phyloP scores from a whole-genome alignment of 495 filamentous ascomycete genomes.

The Talaromyces liani region DNA sequence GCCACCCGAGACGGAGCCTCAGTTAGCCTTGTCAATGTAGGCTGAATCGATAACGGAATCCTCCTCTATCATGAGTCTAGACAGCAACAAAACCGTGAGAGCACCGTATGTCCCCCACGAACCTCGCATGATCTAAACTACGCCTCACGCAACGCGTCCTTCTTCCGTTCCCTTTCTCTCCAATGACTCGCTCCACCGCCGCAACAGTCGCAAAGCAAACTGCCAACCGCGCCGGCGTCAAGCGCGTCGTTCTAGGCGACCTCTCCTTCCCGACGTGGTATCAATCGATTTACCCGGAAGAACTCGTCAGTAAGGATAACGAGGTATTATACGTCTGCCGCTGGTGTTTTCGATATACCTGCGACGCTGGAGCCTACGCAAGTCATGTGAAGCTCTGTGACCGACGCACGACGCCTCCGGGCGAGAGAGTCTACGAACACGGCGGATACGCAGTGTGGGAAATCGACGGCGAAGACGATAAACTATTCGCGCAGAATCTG shows the following conservation, averaged over 20 bases:
- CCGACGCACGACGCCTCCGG: constrained; percentile 32
- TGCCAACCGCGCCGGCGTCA: constrained; percentile 51
- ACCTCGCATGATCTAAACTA: background rate
- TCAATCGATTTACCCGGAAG: constrained; percentile 70
- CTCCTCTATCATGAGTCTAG: background rate
- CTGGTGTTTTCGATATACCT: constrained; percentile 88
- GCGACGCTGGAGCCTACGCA: constrained; percentile 55
- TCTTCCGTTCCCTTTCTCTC: background rate
- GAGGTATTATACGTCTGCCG: constrained; percentile 77
- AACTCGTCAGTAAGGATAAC: constrained; percentile 58
- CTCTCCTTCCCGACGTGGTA: constrained; percentile 72
- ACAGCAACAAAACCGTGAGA: background rate
- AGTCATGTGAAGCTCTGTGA: constrained; percentile 40
- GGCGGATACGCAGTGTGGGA: constrained; percentile 71
- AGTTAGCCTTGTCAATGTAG: background rate
- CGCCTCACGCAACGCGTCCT: background rate
- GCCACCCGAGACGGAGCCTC: background rate
- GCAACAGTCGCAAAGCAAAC: background rate
- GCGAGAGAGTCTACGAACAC: constrained; percentile 48
- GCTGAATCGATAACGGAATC: background rate
- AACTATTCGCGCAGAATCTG: constrained; percentile 92
- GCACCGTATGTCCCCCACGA: background rate
- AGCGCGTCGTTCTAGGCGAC: constrained; percentile 68
- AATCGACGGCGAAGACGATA: constrained; percentile 80
- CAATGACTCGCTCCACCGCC: background rate